Conservation (phyloP, 2,329 filamentous ascomycete species). For the Calcarisporium arbuscula region DNA sequence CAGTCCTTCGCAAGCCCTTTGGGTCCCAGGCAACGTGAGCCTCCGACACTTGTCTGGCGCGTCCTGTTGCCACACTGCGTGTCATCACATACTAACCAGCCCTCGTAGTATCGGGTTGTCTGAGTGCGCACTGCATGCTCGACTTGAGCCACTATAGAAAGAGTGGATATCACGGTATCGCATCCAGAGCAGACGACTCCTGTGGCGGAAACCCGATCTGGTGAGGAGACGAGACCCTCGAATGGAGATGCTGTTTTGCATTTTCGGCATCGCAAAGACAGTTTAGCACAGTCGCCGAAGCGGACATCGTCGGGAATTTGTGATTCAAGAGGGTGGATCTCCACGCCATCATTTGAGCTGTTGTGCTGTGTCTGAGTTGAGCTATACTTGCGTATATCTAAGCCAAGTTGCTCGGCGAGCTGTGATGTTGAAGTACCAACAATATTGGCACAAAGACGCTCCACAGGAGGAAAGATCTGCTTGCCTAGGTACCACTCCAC, state of each 20-base stretch:
- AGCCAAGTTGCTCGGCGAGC: constrained; percentile 85
- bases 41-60: constrained; percentile 88
- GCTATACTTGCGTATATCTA: constrained; percentile 83
- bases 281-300: constrained; percentile 72
- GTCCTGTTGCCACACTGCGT: constrained; percentile 79
- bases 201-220: constrained; percentile 59
- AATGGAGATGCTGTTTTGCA: constrained; percentile 71
- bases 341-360: constrained; percentile 51
- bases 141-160: constrained; percentile 79
- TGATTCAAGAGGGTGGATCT: constrained; percentile 87
- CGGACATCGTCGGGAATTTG: constrained; percentile 89
- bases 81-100: constrained; percentile 87
- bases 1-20: constrained; percentile 80
- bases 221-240: constrained; percentile 61
- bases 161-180: constrained; percentile 54
- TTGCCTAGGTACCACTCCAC: constrained; percentile 98
- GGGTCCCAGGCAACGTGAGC: constrained; percentile 80
- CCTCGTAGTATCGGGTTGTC: constrained; percentile 83
- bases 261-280: constrained; percentile 71
- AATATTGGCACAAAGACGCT: constrained; percentile 95
- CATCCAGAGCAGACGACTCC: constrained; percentile 74
- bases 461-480: constrained; percentile 95
- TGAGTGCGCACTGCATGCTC: constrained; percentile 76
- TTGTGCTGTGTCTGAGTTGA: constrained; percentile 37
- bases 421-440: constrained; percentile 84